Base-by-base conservation (phyloP, 495 filamentous ascomycete genomes). In the Trichoderma orchidacearum region DNA sequence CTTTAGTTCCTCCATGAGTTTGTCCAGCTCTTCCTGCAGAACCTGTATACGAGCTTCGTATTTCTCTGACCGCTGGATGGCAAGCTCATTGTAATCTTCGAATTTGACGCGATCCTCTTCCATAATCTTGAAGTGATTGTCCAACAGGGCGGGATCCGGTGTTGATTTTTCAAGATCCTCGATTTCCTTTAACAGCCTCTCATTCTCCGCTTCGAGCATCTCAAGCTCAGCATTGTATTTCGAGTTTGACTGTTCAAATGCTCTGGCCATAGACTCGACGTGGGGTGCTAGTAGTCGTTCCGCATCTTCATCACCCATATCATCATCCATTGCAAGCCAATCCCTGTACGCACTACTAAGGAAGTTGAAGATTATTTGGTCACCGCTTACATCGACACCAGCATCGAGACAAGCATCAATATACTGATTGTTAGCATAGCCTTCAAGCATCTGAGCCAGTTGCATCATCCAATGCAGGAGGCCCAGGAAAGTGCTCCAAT, bases 381-480 rank as follows among this genome's bases (percentile, higher is more conserved):
- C 92, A 2, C 87, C 85, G 5, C 72, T 81, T 12, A 96, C 84
- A 68, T 97, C 93, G 11, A 92, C 80, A 21, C 93, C 94, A 50
- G 80, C 84, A 61, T 95, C 90, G 11, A 71, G 57, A 62, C 90
- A 95, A 0, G 90, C 90, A 45, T 95, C 86, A 59, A 96, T 90
- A 66, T 94, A 97, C 45, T 84, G 80, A 31, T 89, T 82, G 23
- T 70, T 59, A 3, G 77, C 69, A 64, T 86, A 96, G 9, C 83
- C 71, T 55, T 97, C 89, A 70, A 96, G 83, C 82, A 95, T 95
- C 54, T 86, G 80, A 12, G 90, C 88, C 50, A 97, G 72, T 68
- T 96, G 90, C 91, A 99, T 94, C 82, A 99, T 85, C 93, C 93
- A 99, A 69, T 99, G 92, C 51, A 99, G 76, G 70, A 97, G 76